Percentiles rank a stretch among this genome's conserved stretches.
These are phyloP conservation scores for Cryptosporidium ryanae DNA, from an alignment of 169 alveolate species.

Conservation along the genomic window DNA sequence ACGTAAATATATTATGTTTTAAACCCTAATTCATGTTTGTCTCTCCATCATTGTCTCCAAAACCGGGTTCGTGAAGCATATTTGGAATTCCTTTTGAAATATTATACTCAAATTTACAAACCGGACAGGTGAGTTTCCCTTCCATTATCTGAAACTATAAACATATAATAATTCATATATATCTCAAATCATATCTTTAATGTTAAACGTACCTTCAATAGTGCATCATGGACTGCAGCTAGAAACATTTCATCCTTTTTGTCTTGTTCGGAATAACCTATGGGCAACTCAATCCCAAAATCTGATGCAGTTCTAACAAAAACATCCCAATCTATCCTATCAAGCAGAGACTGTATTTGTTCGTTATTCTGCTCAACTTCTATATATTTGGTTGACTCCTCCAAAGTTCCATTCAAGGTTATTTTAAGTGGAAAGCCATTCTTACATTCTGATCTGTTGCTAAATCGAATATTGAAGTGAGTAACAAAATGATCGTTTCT, in stretches of 20 bases:
- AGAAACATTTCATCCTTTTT: conserved; percentile 76
- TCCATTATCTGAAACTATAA: conserved; percentile 77
- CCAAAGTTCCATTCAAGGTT: conserved; percentile 15
- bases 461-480: not conserved
- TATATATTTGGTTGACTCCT: conserved; percentile 49
- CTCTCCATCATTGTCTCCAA: not conserved
- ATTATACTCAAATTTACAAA: conserved; percentile 74
- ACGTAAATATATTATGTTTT: not conserved
- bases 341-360: conserved; percentile 52
- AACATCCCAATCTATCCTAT: conserved; percentile 79
- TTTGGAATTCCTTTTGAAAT: conserved; percentile 79
- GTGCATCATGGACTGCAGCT: conserved; percentile 57
- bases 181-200: conserved; percentile 19
- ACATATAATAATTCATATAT: not conserved
- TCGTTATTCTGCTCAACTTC: conserved; percentile 71
- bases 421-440: conserved; percentile 61
- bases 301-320: conserved; percentile 73
- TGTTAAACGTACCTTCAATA: conserved; percentile 50
- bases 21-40: not conserved
- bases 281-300: conserved; percentile 74
- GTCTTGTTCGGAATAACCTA: conserved; percentile 71
- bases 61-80: conserved; percentile 55
- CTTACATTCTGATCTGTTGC: conserved; percentile 69
- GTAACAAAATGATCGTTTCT: not conserved
- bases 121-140: conserved; percentile 77